phyloP scores from a whole-genome alignment of 2,329 filamentous ascomycete species.

The Talaromyces sp. region DNA sequence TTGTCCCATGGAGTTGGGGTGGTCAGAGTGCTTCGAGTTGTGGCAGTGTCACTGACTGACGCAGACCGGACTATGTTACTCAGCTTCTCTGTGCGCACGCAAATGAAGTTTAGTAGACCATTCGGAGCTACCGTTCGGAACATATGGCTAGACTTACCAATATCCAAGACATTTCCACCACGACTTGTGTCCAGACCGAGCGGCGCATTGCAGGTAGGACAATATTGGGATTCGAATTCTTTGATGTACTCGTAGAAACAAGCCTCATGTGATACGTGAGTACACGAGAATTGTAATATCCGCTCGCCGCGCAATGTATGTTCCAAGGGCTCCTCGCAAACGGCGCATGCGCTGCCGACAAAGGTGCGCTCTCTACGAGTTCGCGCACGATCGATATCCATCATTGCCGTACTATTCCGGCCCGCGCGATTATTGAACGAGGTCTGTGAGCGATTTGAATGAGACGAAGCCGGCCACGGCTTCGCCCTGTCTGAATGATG shows the following conservation, averaged over 20 bases:
- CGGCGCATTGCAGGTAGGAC: constrained; percentile 88
- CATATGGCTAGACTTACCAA: constrained; percentile 58
- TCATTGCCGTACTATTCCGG: constrained; percentile 58
- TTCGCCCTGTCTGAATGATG: constrained; percentile 18
- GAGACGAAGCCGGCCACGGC: constrained; percentile 21
- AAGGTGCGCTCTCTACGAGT: constrained; percentile 88
- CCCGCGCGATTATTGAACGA: constrained; percentile 39
- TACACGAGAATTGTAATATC: constrained; percentile 91
- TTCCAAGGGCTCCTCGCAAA: constrained; percentile 94
- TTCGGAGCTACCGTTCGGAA: background rate
- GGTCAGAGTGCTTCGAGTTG: constrained; percentile 48
- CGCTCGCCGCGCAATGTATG: constrained; percentile 92
- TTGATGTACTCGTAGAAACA: constrained; percentile 99
- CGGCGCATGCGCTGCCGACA: constrained; percentile 88
- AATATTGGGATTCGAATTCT: constrained; percentile 89
- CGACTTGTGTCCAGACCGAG: constrained; percentile 88
- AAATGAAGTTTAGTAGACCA: background rate
- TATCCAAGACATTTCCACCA: constrained; percentile 86
- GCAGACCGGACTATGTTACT: constrained; percentile 87
- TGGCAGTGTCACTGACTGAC: constrained; percentile 62
- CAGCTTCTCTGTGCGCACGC: constrained; percentile 69
- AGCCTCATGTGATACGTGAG: constrained; percentile 95
- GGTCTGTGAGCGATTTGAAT: constrained; percentile 32
- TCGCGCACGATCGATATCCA: constrained; percentile 73
- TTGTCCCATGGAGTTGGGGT: constrained; percentile 62